Conservation (phyloP, 345 rosid species). For the Pistacia vera region DNA sequence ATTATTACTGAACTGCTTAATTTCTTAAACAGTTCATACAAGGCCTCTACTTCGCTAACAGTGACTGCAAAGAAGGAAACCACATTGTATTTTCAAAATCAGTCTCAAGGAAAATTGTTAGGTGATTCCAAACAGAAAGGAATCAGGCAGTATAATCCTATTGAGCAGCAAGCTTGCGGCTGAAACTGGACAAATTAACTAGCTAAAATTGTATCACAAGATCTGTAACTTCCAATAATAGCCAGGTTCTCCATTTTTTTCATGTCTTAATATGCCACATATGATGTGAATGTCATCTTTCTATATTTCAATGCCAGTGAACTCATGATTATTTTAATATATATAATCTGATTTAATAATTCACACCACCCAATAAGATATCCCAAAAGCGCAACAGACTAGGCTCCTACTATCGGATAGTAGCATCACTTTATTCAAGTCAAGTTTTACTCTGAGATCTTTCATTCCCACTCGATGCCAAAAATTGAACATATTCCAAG, state of each 20-base stretch:
- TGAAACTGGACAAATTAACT: background rate
- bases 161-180: background rate
- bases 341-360: background rate
- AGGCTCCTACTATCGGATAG: background rate
- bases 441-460: background rate
- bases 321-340: background rate
- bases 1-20: constrained; percentile 79
- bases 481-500: background rate
- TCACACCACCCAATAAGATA: background rate
- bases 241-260: background rate
- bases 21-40: constrained; percentile 77
- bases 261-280: background rate
- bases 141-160: background rate
- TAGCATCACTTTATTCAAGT: background rate
- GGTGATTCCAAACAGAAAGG: background rate
- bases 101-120: background rate
- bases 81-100: background rate
- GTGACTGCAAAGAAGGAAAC: constrained; percentile 56
- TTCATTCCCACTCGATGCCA: background rate
- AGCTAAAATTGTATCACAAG: background rate
- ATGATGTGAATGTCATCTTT: background rate
- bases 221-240: background rate
- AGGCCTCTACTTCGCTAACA: constrained; percentile 74
- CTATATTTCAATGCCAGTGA: background rate
- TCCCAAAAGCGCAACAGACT: background rate